phyloP scores from a whole-genome alignment of 108 stramenopile genomes.

The Craspedostauros australis region DNA sequence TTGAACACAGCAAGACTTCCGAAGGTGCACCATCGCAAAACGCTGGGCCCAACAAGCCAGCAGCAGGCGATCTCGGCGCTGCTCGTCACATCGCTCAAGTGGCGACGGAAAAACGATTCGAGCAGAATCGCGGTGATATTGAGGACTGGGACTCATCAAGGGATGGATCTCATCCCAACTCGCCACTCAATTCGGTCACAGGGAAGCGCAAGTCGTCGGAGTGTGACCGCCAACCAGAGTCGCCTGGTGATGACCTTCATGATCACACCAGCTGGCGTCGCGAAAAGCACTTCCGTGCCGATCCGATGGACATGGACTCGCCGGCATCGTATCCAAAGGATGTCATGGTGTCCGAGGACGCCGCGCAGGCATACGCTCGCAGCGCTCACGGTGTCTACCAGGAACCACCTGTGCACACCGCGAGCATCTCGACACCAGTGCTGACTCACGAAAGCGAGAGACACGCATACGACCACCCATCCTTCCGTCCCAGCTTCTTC shows the following conservation, averaged over 20 bases:
- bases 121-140: conserved; percentile 26
- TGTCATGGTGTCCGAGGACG: conserved; percentile 32
- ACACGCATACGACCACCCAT: conserved; percentile 20
- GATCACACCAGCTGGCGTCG: conserved; percentile 28
- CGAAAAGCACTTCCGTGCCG: conserved; percentile 21
- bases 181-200: conserved; percentile 15
- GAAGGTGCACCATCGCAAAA: too few relatives aligned
- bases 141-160: conserved; percentile 31
- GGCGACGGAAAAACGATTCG: neutral
- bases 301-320: conserved; percentile 39
- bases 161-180: conserved; percentile 21
- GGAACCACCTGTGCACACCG: conserved; percentile 7
- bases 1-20: neutral
- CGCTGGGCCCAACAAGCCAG: too few relatives aligned
- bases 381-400: conserved; percentile 16
- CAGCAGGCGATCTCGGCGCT: too few relatives aligned
- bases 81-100: neutral
- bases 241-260: conserved; percentile 32
- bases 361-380: neutral
- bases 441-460: conserved; percentile 19
- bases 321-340: conserved; percentile 53
- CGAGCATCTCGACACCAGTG: conserved; percentile 15
- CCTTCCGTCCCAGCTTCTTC: conserved; percentile 22
- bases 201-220: conserved; percentile 34
- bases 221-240: conserved; percentile 36